Evolutionary conservation across 306 rosid genomes (phyloP), one percentile per base, ranked within the genome.

Genomic region (Canavalia gladiata): DNA sequence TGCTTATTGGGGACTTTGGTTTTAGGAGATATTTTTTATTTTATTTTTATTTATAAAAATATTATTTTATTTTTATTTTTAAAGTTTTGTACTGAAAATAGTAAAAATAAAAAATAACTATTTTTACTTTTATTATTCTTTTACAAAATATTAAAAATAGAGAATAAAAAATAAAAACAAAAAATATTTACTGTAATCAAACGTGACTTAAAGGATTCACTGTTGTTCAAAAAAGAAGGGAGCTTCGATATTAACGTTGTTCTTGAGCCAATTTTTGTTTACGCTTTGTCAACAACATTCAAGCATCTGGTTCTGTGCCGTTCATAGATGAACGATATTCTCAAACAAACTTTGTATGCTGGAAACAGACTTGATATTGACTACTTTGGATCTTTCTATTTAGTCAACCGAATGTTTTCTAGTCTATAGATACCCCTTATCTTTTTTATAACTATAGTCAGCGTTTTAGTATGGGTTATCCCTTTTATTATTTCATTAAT

Each of bases 291-390:
- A 39, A 6, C 54, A 4, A 33, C 43, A 74, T 9, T 56, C 12
- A 46, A 42, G 28, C 41, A 39, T 1, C 11, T 10, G 35, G 6
- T 49, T 50, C 2, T n/a, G 43, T 9, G 62, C 64, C 37, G 64
- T 31, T 35, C 76, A 45, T 45, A 37, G 76, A 35, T 29, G 58
- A 73, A 25, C 84, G 57, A 30, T 41, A 18, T 63, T 51, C 18
- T 79, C 55, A 59, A 34, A 68, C 9, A 67, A 54, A 41, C 5
- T 12, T 25, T 6, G 7, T 10, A n/a, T 1, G 58, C 5, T 9
- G 41, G 11, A 9, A 13, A 13, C 12, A 13, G 46, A 50, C 11
- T 51, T 35, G 46, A 60, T 13, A 29, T 28, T 5, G 71, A 68
- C 5, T 37, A 30, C 79, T 10, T 51, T 74, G 47, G 54, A 6